Percentiles rank a stretch among this genome's conserved stretches.
Conservation (phyloP, 495 filamentous ascomycete genomes). For the Neurospora sublineolata region DNA sequence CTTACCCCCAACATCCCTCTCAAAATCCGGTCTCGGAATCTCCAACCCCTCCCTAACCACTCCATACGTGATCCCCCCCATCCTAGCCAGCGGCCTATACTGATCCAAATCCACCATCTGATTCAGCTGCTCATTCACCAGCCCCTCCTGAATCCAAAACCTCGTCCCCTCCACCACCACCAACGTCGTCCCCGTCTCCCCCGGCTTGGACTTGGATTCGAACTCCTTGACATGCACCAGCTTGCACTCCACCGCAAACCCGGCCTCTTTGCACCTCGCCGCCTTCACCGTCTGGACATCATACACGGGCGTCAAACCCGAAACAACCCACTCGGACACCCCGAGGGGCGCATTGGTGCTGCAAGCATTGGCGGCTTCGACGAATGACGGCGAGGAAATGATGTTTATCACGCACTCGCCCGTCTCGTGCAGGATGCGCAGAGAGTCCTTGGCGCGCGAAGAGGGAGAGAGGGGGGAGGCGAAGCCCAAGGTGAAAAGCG, state of each 20-base stretch:
- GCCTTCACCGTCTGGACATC: conserved; percentile 54
- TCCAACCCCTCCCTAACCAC: conserved; percentile 63
- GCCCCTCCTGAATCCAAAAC: conserved; percentile 88
- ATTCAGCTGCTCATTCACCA: conserved; percentile 63
- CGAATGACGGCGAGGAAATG: conserved; percentile 60
- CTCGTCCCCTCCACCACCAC: conserved; percentile 73
- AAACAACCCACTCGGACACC: conserved; percentile 61
- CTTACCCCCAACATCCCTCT: conserved; percentile 30
- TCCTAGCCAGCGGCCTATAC: conserved; percentile 60
- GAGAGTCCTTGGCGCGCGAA: conserved; percentile 54
- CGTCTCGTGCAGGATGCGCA: conserved; percentile 59
- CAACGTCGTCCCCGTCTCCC: conserved; percentile 61
- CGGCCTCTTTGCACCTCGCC: conserved; percentile 67
- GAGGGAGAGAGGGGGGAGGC: conserved; percentile 36
- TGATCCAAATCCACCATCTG: conserved; percentile 57
- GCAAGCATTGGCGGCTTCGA: conserved; percentile 79
- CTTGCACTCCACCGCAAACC: conserved; percentile 72
- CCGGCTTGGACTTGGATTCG: conserved; percentile 53
- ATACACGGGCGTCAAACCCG: conserved; percentile 56
- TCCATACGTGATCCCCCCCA: conserved; percentile 80
- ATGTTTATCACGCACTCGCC: conserved; percentile 80
- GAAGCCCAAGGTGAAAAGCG: conserved; percentile 76
- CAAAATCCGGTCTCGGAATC: conserved; percentile 60
- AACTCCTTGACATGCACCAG: conserved; percentile 64
- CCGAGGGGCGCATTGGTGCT: conserved; percentile 71